A percentile compares a stretch with the other conserved stretches of the same genome.
Evolutionary conservation across 2,329 filamentous ascomycete genomes (phyloP).

Genomic region (Chalara sp.): DNA sequence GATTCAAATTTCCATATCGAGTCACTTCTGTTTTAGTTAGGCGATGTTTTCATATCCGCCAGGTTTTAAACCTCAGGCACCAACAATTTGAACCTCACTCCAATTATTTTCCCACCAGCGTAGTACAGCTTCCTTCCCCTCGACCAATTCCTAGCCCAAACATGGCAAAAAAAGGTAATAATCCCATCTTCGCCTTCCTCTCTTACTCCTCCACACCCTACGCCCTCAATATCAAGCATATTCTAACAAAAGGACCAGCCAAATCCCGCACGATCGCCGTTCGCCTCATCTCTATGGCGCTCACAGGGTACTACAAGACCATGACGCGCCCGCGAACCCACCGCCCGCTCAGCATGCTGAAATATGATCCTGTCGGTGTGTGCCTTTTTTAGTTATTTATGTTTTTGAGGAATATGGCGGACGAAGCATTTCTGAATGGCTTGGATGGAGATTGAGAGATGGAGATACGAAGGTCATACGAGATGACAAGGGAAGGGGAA

Average conservation of each 20-base stretch:
- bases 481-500: neutral
- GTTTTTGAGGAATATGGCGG: neutral
- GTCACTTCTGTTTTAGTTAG: no score
- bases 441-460: neutral
- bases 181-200: neutral
- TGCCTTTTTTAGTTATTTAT: constrained; percentile 1
- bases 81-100: neutral
- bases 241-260: constrained; percentile 11
- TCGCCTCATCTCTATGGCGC: constrained; percentile 94
- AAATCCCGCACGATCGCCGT: constrained; percentile 92
- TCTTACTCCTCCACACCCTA: neutral
- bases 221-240: neutral
- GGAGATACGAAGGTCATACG: neutral
- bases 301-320: constrained; percentile 97
- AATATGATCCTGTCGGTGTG: constrained; percentile 91
- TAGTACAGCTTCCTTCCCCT: neutral
- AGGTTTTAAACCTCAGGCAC: neutral
- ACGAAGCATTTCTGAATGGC: neutral
- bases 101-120: neutral
- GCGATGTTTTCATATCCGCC: no score
- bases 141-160: neutral
- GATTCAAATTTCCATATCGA: no score
- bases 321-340: constrained; percentile 75
- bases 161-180: neutral
- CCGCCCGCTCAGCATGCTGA: constrained; percentile 89